Base-by-base conservation (phyloP, 2,329 filamentous ascomycete genomes). In the Cladobotryum mycophilum region DNA sequence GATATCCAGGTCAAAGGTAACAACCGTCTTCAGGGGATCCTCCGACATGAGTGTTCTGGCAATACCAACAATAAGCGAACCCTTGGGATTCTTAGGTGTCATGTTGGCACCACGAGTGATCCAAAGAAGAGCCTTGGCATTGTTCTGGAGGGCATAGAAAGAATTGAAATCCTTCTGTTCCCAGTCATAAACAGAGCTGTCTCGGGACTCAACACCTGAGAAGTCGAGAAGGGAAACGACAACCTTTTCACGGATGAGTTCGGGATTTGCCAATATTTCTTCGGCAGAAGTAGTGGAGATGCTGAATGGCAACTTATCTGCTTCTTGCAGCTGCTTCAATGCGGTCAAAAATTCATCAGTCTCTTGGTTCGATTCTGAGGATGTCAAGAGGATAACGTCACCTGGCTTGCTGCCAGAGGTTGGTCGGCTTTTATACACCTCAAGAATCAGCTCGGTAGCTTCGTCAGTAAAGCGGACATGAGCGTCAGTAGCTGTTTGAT, bases 1-100 rank as follows among this genome's bases (percentile, higher is more conserved):
- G 1, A 30, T 14, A 14, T 55, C 58, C 5, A 77, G 36, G 46
- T 78, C 75, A n/a, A 79, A 60, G 0, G 70, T 72, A 11, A 71
- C 61, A 14, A 78, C 64, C 1, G 55, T 61, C 56, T 69, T 76
- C 15, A 68, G 64, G 1, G 69, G 63, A 52, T 77, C 70, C 43
- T 80, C 77, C 0, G 76, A 79, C 43, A 73, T 68, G 8, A 80
- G 61, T 0, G 74, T 74, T 17, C 77, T 67, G 1, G 73, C 68
- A 14, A 80, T 59, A 2, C 71, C 75, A n/a, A 74, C 59, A 17
- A 77, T 66, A 0, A 70, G 65, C 2, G 74, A 64, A 12, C 65
- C 61, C 20, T 59, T 58, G 0, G 75, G 73, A 14, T 64, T 65
- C 37, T 33, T 45, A 13, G 60, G 61, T 41, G 54, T 64, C 63